A percentile compares a stretch with the other conserved stretches of the same genome.
These are phyloP conservation scores for Camellia granthamiana DNA, from an alignment of 148 eudicot genomes.

Conservation along the genomic window DNA sequence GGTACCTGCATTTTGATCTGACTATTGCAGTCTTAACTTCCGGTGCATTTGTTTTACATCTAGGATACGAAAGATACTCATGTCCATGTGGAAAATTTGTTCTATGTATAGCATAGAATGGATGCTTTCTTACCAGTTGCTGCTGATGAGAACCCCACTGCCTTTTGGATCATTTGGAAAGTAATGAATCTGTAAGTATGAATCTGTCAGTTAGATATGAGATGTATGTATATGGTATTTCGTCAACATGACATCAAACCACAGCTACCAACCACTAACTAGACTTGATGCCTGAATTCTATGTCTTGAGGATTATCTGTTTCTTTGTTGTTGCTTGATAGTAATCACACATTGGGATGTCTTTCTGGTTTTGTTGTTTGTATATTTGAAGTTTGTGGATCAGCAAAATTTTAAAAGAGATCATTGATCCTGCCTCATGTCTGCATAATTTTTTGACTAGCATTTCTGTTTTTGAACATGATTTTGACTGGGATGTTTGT, in stretches of 20 bases:
- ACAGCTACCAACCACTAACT: background rate
- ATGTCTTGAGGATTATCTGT: background rate
- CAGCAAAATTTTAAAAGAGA: background rate
- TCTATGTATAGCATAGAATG: background rate
- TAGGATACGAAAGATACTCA: too few relatives aligned
- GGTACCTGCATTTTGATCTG: background rate
- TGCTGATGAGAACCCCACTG: background rate
- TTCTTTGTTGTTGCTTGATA: background rate
- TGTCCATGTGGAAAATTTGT: too few relatives aligned
- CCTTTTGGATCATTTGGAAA: conserved; percentile 2
- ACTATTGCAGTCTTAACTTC: background rate
- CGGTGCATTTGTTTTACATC: too few relatives aligned
- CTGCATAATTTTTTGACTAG: background rate
- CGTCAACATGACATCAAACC: background rate
- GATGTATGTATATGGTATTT: background rate
- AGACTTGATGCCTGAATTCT: background rate
- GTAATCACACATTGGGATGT: background rate
- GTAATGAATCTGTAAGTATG: conserved; percentile 1
- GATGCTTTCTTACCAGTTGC: background rate
- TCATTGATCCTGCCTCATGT: background rate
- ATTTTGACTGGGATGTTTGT: background rate
- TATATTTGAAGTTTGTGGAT: background rate
- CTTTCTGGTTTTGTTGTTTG: background rate
- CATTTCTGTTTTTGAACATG: too few relatives aligned
- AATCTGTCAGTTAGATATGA: background rate